Evolutionary conservation across 1,139 yeast species (phyloP), one percentile per base, ranked within the genome.

Genomic region (Saccharomycopsis phalli): DNA sequence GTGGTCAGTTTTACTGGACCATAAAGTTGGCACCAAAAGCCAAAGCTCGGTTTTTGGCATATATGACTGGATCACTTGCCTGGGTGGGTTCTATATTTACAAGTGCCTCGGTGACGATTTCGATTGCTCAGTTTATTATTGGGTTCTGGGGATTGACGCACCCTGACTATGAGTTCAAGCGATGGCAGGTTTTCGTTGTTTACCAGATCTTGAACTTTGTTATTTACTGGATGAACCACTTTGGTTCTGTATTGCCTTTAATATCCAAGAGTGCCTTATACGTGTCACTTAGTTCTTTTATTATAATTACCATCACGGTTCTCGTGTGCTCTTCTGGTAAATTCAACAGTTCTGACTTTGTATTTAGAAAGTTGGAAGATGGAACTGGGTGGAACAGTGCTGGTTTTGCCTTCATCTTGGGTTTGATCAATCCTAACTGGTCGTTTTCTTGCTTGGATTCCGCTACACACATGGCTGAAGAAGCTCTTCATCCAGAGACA

Each of bases 381-480:
- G 69, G 66, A 40, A 78, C 86, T 18, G 86, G 86, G 31, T 79
- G 83, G 83, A 55, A 63, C 16, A 65, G 68, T 14, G 54, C 71
- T 18, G 81, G 69, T 4, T 69, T 76, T 48, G 82, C 82, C 1
- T 76, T 76, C 51, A 72, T 77, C 43, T 75, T 76, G 11, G 83
- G 83, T 41, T 59, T 77, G 46, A 71, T 77, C 50, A 76, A 76
- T 54, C 83, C 83, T 28, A 76, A 75, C 39, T 76, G 82, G 82
- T 71, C 79, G 1, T 76, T 76, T 54, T 68, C 76, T n/a, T 76
- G 83, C 56, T 60, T 76, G 42, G 84, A 77, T 53, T 72, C 79
- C 48, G 82, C 82, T 6, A 73, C 82, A 2, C 83, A 76, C 52
- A 71, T 77, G 73, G 81, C 81, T 13, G 81, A 76, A 56, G 84